Percentiles rank a stretch among this genome's conserved stretches.
phyloP scores from a whole-genome alignment of 805 yeast species.

The Saccharomyces cerevisiae region DNA sequence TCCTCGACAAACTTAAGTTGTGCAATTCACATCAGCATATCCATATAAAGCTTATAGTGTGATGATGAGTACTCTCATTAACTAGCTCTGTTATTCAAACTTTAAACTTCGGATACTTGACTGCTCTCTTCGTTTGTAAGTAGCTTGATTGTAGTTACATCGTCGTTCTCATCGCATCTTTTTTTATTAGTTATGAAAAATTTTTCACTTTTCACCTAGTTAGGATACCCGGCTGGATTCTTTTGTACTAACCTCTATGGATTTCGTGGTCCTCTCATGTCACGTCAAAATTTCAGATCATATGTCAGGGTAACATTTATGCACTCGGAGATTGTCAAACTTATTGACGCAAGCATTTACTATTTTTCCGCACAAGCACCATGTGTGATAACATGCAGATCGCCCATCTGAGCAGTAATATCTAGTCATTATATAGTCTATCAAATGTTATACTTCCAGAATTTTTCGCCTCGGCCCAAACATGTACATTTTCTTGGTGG shows the following conservation, averaged over 20 bases:
- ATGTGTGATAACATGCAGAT: too few relatives aligned
- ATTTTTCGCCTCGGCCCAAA: too few relatives aligned
- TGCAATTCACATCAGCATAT: conserved; percentile 12
- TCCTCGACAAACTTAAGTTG: conserved; percentile 29
- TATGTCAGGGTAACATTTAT: background rate
- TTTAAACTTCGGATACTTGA: background rate
- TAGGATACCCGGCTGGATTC: background rate
- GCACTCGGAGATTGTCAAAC: too few relatives aligned
- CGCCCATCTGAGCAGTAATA: too few relatives aligned
- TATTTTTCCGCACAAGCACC: too few relatives aligned
- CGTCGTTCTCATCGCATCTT: background rate
- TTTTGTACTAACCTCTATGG: background rate
- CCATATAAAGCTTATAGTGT: background rate
- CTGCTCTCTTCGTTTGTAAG: background rate
- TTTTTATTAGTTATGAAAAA: background rate
- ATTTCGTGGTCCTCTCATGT: background rate
- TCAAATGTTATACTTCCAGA: too few relatives aligned
- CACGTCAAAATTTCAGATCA: background rate
- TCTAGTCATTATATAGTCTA: background rate
- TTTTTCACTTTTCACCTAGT: background rate
- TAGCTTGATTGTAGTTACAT: background rate
- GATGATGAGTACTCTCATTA: background rate
- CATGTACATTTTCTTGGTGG: too few relatives aligned
- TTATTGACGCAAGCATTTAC: too few relatives aligned
- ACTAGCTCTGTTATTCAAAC: background rate